Conservation (phyloP, 306 rosid species). For the Hippophae rhamnoides region DNA sequence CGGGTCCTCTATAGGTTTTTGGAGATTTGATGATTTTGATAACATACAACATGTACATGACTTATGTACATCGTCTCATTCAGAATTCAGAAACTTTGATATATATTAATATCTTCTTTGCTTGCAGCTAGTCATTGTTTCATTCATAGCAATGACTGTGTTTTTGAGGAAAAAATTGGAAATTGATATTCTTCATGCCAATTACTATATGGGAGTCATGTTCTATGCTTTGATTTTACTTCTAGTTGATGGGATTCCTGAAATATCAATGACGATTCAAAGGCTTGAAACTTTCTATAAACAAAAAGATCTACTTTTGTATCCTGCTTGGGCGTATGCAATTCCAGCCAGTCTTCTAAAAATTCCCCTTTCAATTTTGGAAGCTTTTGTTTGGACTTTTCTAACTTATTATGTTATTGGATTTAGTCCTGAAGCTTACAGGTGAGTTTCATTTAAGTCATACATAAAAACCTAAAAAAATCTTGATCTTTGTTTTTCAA, state of each 20-base stretch:
- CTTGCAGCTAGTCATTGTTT: conserved; percentile 29
- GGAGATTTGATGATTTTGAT: no score
- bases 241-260: conserved; percentile 34
- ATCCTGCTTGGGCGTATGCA: conserved; percentile 50
- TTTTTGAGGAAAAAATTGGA: conserved; percentile 33
- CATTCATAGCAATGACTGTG: conserved; percentile 38
- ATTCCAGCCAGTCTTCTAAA: conserved; percentile 35
- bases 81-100: conserved; percentile 3
- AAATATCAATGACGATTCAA: conserved; percentile 33
- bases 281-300: conserved; percentile 40
- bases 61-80: neutral
- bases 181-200: conserved; percentile 23
- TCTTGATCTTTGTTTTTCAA: no score
- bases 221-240: conserved; percentile 27
- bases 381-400: conserved; percentile 36
- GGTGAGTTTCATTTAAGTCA: conserved; percentile 15
- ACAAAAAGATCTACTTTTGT: conserved; percentile 27
- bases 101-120: neutral
- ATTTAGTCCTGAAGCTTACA: conserved; percentile 27
- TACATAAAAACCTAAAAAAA: no score
- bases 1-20: no score
- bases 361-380: conserved; percentile 34
- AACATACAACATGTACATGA: no score
- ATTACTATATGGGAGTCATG: conserved; percentile 34
- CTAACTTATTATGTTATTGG: conserved; percentile 48